These are phyloP conservation scores for Lunularia cruciata DNA, from an alignment of 225 moss, liverwort and hornwort species.

Conservation along the genomic window DNA sequence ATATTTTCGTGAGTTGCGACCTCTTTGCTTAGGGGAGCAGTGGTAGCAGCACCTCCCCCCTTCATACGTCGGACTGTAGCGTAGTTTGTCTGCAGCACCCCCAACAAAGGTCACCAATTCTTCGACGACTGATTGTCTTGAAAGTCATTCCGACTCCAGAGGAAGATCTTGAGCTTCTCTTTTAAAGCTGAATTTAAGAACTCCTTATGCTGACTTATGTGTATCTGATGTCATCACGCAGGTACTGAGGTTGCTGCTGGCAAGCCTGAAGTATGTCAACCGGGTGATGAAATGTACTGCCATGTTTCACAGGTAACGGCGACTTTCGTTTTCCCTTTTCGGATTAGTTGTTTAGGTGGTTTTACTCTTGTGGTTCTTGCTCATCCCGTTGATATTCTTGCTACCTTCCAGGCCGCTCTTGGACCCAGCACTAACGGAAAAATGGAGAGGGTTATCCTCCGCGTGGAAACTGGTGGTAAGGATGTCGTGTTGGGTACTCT, in stretches of 20 bases:
- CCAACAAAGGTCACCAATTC: too few species aligned
- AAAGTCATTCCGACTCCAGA: too few species aligned
- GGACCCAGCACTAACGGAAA: constrained; percentile 63
- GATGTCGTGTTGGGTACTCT: constrained; percentile 77
- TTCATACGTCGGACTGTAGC: too few species aligned
- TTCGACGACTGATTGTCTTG: too few species aligned
- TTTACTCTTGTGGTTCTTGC: neutral
- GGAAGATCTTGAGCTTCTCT: too few species aligned
- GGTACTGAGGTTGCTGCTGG: constrained; percentile 80
- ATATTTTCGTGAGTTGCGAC: constrained; percentile 23
- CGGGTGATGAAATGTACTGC: constrained; percentile 63
- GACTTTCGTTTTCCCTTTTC: neutral
- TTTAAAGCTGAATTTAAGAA: too few species aligned
- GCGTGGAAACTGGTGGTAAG: constrained; percentile 57
- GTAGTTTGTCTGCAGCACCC: too few species aligned
- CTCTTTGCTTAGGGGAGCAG: constrained; percentile 1
- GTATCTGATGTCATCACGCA: constrained; percentile 17
- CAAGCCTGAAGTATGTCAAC: constrained; percentile 48
- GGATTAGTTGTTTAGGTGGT: neutral
- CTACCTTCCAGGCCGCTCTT: constrained; percentile 91
- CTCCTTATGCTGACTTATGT: neutral
- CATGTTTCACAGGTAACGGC: constrained; percentile 74
- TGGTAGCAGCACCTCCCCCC: too few species aligned
- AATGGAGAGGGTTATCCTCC: constrained; percentile 64
- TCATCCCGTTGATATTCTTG: too few species aligned